These are phyloP conservation scores for Chernovozyma aurita DNA, from an alignment of 1,139 yeast species.

Conservation along the genomic window DNA sequence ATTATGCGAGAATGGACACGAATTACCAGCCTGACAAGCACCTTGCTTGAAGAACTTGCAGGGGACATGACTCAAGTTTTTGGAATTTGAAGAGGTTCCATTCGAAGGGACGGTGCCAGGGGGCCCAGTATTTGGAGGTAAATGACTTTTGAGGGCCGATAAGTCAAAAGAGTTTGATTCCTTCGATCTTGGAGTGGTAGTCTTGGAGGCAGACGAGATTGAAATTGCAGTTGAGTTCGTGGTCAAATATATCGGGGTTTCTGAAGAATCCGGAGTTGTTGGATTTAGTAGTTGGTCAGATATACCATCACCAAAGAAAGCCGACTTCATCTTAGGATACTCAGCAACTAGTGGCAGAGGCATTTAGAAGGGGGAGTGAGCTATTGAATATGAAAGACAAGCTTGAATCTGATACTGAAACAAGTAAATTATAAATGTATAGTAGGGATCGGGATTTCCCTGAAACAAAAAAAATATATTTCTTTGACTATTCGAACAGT, in stretches of 20 bases:
- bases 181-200: constrained; percentile 5
- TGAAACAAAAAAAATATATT: no score
- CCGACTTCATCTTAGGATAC: constrained; percentile 7
- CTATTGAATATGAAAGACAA: no score
- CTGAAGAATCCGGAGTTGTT: not conserved
- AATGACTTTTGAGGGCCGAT: constrained; percentile 8
- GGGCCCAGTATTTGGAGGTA: constrained; percentile 43
- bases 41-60: constrained; percentile 92
- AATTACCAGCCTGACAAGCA: constrained; percentile 85
- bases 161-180: constrained; percentile 5
- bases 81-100: constrained; percentile 13
- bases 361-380: no score
- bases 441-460: no score
- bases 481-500: no score
- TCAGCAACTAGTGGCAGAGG: constrained; percentile 3
- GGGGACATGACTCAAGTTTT: constrained; percentile 82
- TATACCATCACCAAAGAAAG: constrained; percentile 6
- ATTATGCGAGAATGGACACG: constrained; percentile 90
- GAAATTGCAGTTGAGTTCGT: not conserved
- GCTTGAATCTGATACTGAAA: no score
- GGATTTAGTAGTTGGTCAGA: not conserved
- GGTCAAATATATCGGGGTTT: not conserved
- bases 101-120: constrained; percentile 27
- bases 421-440: no score
- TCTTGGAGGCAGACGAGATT: not conserved